Evolutionary conservation across 495 filamentous ascomycete genomes (phyloP), one percentile per base, ranked within the genome.

Genomic region (Beverwykella pulmonaria): DNA sequence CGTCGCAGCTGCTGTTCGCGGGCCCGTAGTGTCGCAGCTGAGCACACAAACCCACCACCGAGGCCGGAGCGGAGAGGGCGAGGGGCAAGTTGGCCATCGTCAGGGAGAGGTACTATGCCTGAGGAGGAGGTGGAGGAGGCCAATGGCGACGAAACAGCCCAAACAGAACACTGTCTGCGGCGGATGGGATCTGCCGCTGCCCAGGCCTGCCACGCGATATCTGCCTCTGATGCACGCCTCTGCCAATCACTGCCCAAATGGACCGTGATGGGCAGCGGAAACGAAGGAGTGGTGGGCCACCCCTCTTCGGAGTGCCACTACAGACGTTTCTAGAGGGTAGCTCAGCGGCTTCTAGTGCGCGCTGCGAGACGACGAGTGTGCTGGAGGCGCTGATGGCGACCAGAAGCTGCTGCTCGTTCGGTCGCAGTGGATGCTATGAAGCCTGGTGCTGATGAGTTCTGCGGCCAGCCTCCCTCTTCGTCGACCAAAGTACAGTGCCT

Each of bases 161-260:
- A 44, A 44, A 44, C 39, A n/a, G 39, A 44, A 44, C 39, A 44
- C 8, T 44, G 6, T 15, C 39, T 15, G 39, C 39, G 32, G 32
- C 32, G 32, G 32, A 12, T 34, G 6, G 34, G 12, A 59, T 47
- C 55, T 59, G 55, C 55, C 55, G 34, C 29, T 19, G 12, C 1
- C 49, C 48, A 56, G 61, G 61, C 52, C 23, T 64, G 61, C 61
- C 61, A 64, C 61, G 61, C 61, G 61, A 57, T 25, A 14, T 15
- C 15, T 44, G 39, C 39, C 17, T 44, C 48, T 26, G 3, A 12
- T 23, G 1, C 26, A 29, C 34, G 29, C 19, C 19, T 17, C 52
- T 8, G 52, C 61, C 61, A 64, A 64, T 64, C 61, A 64, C 32
- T 5, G 23, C 10, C 9, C 52, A 15, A 6, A 48, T 17, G 23